These are phyloP conservation scores for Colletotrichum sp. DNA, from an alignment of 2,329 filamentous ascomycete genomes.

Conservation along the genomic window DNA sequence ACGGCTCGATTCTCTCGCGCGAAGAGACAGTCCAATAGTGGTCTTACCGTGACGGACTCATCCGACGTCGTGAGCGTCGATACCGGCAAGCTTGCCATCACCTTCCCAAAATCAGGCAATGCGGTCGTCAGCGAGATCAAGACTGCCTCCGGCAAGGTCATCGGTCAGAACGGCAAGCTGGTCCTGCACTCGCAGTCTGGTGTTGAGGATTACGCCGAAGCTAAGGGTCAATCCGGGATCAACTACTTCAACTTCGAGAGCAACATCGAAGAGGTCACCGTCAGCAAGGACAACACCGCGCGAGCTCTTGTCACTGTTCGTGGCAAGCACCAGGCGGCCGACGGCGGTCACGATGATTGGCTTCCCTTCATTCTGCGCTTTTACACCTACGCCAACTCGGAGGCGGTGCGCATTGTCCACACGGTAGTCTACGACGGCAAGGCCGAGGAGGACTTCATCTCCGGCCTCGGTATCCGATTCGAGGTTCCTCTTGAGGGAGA, in stretches of 20 bases:
- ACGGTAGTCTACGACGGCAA: slow-evolving; percentile 61
- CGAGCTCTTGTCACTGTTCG: slow-evolving; percentile 52
- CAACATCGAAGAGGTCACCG: slow-evolving; percentile 53
- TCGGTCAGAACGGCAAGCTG: slow-evolving; percentile 53
- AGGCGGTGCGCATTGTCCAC: slow-evolving; percentile 59
- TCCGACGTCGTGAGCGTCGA: slow-evolving; percentile 39
- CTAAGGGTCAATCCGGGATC: slow-evolving; percentile 37
- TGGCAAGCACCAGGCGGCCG: slow-evolving; percentile 39
- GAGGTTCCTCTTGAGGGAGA: slow-evolving; percentile 57
- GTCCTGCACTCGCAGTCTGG: slow-evolving; percentile 58
- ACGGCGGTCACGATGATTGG: slow-evolving; percentile 48
- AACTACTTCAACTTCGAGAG: slow-evolving; percentile 52
- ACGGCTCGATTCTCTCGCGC: slow-evolving; percentile 20
- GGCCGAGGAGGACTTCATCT: slow-evolving; percentile 53
- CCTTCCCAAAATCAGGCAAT: slow-evolving; percentile 48
- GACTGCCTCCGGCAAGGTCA: slow-evolving; percentile 42
- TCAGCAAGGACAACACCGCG: slow-evolving; percentile 45
- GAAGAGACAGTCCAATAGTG: slow-evolving; percentile 35
- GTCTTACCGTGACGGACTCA: slow-evolving; percentile 25
- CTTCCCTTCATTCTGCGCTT: slow-evolving; percentile 61
- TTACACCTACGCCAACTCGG: slow-evolving; percentile 63
- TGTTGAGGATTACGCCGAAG: slow-evolving; percentile 44
- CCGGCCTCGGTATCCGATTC: slow-evolving; percentile 59
- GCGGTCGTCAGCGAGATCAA: slow-evolving; percentile 43
- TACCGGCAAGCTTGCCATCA: slow-evolving; percentile 47